phyloP scores from a whole-genome alignment of 2,329 filamentous ascomycete genomes.

The Colletotrichum simmondsii region DNA sequence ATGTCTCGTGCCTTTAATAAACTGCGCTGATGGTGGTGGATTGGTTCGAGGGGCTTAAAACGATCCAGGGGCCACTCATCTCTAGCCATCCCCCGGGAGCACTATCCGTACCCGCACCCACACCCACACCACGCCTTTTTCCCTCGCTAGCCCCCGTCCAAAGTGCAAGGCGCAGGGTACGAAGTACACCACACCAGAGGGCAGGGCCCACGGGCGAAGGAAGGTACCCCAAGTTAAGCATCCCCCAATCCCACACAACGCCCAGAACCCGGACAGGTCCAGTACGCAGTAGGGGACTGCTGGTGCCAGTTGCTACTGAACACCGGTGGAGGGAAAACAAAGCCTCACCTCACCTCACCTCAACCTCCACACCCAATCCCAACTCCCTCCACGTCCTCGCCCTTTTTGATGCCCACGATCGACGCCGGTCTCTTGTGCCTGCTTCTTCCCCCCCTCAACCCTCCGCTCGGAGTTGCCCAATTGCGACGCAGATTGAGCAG shows the following conservation, averaged over 20 bases:
- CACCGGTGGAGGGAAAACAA: constrained; percentile 47
- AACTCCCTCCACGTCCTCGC: constrained; percentile 41
- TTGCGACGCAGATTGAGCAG: constrained; percentile 48
- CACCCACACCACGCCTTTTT: constrained; percentile 41
- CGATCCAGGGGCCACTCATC: constrained; percentile 29
- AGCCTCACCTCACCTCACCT: constrained; percentile 49
- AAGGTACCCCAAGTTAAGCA: constrained; percentile 16
- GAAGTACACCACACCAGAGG: constrained; percentile 8
- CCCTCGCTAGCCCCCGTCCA: constrained; percentile 38
- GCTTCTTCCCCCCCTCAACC: constrained; percentile 37
- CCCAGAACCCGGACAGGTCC: background rate
- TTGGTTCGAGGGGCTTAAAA: constrained; percentile 17
- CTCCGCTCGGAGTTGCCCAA: constrained; percentile 49
- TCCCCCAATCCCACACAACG: background rate
- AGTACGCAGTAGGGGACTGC: background rate
- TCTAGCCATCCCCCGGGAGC: constrained; percentile 31
- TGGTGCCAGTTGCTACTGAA: constrained; percentile 17
- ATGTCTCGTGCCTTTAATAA: constrained; percentile 26
- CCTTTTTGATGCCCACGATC: constrained; percentile 39
- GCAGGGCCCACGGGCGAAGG: background rate
- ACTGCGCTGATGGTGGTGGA: background rate
- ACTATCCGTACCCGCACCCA: constrained; percentile 33
- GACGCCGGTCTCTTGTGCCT: constrained; percentile 37
- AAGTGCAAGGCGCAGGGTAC: constrained; percentile 45
- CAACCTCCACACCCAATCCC: constrained; percentile 44